Percentiles rank a stretch among this genome's conserved stretches.
Conservation (phyloP, 768 basidiomycete species). For the Baorangia bicolor region DNA sequence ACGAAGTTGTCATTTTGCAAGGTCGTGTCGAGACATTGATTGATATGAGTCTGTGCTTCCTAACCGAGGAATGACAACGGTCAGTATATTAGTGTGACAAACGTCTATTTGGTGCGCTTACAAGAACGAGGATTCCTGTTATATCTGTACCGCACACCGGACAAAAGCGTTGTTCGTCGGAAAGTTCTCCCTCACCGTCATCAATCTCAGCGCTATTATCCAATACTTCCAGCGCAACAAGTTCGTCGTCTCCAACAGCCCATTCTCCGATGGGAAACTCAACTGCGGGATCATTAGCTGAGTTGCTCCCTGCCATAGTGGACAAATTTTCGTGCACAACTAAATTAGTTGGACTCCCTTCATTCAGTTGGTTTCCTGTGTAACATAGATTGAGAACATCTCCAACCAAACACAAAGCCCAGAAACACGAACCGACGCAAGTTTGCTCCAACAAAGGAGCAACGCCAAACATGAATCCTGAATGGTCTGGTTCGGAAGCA, state of each 20-base stretch:
- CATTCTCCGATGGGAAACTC: constrained; percentile 50
- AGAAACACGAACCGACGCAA: constrained; percentile 13
- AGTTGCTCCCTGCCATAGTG: background rate
- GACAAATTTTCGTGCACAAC: background rate
- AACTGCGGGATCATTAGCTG: background rate
- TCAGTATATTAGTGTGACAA: constrained; percentile 4
- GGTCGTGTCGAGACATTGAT: constrained; percentile 50
- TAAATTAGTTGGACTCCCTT: background rate
- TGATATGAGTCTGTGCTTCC: constrained; percentile 57
- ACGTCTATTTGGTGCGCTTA: constrained; percentile 27
- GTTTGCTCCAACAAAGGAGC: constrained; percentile 12
- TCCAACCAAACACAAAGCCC: background rate
- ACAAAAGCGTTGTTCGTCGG: constrained; percentile 14
- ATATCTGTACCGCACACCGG: constrained; percentile 27
- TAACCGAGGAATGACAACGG: constrained; percentile 23
- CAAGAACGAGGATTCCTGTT: constrained; percentile 5
- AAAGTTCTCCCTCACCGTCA: constrained; percentile 20
- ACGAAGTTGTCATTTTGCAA: constrained; percentile 1
- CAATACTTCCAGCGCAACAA: constrained; percentile 33
- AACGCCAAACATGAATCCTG: constrained; percentile 17
- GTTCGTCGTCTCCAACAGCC: constrained; percentile 75
- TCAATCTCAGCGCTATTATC: constrained; percentile 24
- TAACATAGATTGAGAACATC: background rate
- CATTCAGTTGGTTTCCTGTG: constrained; percentile 1
- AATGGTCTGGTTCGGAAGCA: background rate